phyloP scores from a whole-genome alignment of 257 asterid species.

The Salvia hispanica region DNA sequence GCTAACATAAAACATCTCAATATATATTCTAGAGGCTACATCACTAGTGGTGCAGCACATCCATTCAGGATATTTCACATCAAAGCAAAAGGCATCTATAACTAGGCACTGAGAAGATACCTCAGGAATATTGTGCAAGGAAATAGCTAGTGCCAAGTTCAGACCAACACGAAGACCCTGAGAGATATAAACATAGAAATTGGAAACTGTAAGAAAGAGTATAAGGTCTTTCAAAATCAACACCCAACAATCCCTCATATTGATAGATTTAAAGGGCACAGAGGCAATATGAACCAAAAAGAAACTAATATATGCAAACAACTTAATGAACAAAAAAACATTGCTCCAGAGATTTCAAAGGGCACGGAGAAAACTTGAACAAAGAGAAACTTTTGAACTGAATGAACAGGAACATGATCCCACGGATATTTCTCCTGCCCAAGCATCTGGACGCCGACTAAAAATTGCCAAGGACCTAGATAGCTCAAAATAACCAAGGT shows the following conservation, averaged over 20 bases:
- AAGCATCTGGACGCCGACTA: background rate
- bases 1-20: conserved; percentile 22
- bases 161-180: conserved; percentile 91
- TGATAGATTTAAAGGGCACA: background rate
- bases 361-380: background rate
- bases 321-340: no score
- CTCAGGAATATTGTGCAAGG: conserved; percentile 91
- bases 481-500: background rate
- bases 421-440: background rate
- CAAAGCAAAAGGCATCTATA: conserved; percentile 4
- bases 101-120: conserved; percentile 40
- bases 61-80: conserved; percentile 9
- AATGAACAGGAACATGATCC: no score
- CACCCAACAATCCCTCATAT: background rate
- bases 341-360: background rate
- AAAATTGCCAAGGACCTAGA: background rate
- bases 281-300: background rate
- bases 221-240: conserved; percentile 10
- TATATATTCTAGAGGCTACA: conserved; percentile 10
- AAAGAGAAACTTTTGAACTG: background rate
- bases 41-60: conserved; percentile 17
- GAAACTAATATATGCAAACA: background rate
- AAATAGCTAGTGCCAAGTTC: conserved; percentile 87
- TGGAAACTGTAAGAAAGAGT: conserved; percentile 3
- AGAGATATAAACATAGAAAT: conserved; percentile 33